These are phyloP conservation scores for Calonectria henricotiae DNA, from an alignment of 2,329 filamentous ascomycete genomes.

Conservation along the genomic window DNA sequence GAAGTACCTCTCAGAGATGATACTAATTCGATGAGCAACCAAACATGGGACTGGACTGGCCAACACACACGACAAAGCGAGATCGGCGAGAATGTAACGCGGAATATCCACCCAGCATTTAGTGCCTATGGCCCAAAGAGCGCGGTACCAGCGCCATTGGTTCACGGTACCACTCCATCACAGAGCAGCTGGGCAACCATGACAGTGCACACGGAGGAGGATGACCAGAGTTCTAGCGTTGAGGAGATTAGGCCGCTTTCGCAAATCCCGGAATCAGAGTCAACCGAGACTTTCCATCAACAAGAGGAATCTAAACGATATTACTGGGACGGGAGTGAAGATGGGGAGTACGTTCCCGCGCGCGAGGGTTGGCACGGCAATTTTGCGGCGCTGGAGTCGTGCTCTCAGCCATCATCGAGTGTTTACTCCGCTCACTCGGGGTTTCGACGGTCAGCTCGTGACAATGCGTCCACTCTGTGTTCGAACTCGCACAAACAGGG, in stretches of 20 bases:
- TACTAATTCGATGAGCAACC: not conserved
- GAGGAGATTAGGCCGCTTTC: not conserved
- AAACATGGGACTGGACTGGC: slow-evolving; percentile 44
- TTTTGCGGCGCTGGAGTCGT: no score
- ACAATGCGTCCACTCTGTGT: not conserved
- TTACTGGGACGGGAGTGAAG: not conserved
- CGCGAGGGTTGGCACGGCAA: slow-evolving; percentile 9
- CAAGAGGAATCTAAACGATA: no score
- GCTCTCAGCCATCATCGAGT: slow-evolving; percentile 39
- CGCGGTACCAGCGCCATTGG: slow-evolving; percentile 5
- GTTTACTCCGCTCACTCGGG: slow-evolving; percentile 41
- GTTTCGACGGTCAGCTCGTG: not conserved
- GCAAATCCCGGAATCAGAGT: not conserved
- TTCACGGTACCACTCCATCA: not conserved
- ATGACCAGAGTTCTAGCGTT: not conserved
- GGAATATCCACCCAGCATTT: slow-evolving; percentile 43
- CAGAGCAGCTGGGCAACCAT: slow-evolving; percentile 30
- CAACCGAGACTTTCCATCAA: not conserved
- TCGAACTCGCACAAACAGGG: no score
- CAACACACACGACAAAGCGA: slow-evolving; percentile 35
- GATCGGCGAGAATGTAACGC: slow-evolving; percentile 35
- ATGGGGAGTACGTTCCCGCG: slow-evolving; percentile 12
- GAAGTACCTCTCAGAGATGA: not conserved
- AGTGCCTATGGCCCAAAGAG: slow-evolving; percentile 40
- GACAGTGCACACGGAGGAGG: slow-evolving; percentile 9